A percentile compares a stretch with the other conserved stretches of the same genome.
phyloP scores from a whole-genome alignment of 306 rosid species.

The Acacia acuminata region DNA sequence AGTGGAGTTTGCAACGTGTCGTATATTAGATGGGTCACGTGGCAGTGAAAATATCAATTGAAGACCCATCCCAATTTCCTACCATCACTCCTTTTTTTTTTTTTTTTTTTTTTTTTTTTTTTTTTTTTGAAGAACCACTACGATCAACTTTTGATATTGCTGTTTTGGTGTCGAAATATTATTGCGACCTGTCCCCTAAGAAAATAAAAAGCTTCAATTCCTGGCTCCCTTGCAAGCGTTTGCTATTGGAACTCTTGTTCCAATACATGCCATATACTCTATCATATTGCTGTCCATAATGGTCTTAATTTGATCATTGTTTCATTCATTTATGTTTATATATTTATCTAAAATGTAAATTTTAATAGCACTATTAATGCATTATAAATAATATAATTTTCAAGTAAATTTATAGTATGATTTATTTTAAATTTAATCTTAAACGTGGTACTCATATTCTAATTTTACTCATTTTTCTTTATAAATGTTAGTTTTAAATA shows the following conservation, averaged over 20 bases:
- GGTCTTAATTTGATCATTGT: not conserved
- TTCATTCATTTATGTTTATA: no score
- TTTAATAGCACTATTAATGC: no score
- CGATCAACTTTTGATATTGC: not conserved
- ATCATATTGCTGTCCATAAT: not conserved
- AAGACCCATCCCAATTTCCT: no score
- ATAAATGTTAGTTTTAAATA: not conserved
- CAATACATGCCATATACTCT: not conserved
- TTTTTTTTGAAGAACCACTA: no score
- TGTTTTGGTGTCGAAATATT: not conserved
- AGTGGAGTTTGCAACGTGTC: not conserved
- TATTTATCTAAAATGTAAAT: not conserved
- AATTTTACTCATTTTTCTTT: no score
- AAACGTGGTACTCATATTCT: no score
- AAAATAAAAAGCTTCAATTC: not conserved
- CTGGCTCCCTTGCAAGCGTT: not conserved
- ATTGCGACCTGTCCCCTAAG: not conserved
- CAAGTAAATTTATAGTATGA: no score
- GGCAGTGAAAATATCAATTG: not conserved
- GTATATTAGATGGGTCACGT: not conserved
- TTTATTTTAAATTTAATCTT: no score
- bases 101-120: no score
- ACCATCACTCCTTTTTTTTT: no score
- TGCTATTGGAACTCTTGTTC: not conserved
- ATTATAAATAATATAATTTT: no score